Base-by-base conservation (phyloP, 2,329 filamentous ascomycete genomes). In the Ascochyta lentis region DNA sequence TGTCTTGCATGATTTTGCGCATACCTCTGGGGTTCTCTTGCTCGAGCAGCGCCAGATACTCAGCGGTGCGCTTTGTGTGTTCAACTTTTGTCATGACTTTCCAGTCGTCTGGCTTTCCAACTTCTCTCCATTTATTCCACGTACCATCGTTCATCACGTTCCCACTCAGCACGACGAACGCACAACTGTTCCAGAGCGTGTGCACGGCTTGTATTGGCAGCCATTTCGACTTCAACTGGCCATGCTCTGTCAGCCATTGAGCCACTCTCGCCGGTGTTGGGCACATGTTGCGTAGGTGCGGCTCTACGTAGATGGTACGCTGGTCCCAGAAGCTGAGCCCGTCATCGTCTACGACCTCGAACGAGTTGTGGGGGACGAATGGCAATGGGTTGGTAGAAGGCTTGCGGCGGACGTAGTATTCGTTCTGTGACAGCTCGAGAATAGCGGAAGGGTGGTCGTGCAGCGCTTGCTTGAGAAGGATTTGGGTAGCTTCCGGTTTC, bases 221-320 rank as follows among this genome's bases (percentile, higher is more conserved):
- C 71, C 69, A 74, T 48, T 74, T 74, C 7, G 63, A 45, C 38
- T 61, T 63, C 22, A 74, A 16, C 13, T 66, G 50, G 10, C 70
- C 71, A 40, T 73, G 61, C 31, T 67, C 49, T 35, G 64, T 55
- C n/a, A 76, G 59, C 67, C 67, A 73, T 19, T 70, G 57, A 27
- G 71, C 66, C 2, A 75, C 60, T 40, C 59, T 69, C 2, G 70
- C 70, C 1, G 70, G 71, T 29, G 62, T 69, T 37, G 69, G 66
- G 45, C 67, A 72, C 7, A 74, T 57, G 31, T 65, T 65, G 26
- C 66, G 67, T 8, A 66, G 42, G 49, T 74, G 72, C n/a, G 73
- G 71, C 44, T 76, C 73, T 26, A 76, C 68, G 38, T 76, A 76
- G 37, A 76, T 70, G 16, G 72, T 74, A 4, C 71, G 71, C 49